Conservation (phyloP, 306 rosid genomes). For the Prunus salicina region DNA sequence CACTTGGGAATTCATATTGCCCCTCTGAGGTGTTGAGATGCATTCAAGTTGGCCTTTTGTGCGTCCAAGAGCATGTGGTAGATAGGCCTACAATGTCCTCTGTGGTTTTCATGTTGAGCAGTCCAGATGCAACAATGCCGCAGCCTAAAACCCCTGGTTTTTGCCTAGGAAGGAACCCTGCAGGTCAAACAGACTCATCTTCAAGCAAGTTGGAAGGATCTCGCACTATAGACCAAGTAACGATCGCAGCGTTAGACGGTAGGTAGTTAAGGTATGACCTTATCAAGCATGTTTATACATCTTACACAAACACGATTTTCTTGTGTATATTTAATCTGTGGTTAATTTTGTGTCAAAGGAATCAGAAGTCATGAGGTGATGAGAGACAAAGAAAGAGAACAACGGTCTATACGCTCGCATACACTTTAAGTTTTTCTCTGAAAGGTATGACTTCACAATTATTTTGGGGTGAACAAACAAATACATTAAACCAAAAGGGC, state of each 20-base stretch:
- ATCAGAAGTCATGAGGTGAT: neutral
- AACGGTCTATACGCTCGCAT: neutral
- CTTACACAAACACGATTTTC: neutral
- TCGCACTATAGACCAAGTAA: conserved; percentile 66
- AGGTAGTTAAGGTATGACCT: conserved; percentile 40
- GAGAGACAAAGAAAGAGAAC: neutral
- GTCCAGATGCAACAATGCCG: conserved; percentile 58
- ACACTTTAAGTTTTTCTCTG: neutral
- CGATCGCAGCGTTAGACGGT: conserved; percentile 60
- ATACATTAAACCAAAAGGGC: no score
- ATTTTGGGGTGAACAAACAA: no score
- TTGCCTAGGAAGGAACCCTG: conserved; percentile 48
- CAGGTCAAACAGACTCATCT: conserved; percentile 43
- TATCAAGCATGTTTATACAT: conserved; percentile 24
- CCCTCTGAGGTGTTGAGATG: conserved; percentile 61
- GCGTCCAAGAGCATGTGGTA: conserved; percentile 47
- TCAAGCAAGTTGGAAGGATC: conserved; percentile 62
- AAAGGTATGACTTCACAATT: neutral
- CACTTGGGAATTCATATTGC: conserved; percentile 36
- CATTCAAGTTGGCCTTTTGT: conserved; percentile 47
- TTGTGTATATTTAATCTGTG: neutral
- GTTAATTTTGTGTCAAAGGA: neutral
- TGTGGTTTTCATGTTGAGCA: conserved; percentile 55
- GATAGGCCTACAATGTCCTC: conserved; percentile 39
- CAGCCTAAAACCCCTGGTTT: conserved; percentile 72